A percentile compares a stretch with the other conserved stretches of the same genome.
Evolutionary conservation across 352 stramenopile genomes (phyloP).

Genomic region (Halophytophthora polymorphica): DNA sequence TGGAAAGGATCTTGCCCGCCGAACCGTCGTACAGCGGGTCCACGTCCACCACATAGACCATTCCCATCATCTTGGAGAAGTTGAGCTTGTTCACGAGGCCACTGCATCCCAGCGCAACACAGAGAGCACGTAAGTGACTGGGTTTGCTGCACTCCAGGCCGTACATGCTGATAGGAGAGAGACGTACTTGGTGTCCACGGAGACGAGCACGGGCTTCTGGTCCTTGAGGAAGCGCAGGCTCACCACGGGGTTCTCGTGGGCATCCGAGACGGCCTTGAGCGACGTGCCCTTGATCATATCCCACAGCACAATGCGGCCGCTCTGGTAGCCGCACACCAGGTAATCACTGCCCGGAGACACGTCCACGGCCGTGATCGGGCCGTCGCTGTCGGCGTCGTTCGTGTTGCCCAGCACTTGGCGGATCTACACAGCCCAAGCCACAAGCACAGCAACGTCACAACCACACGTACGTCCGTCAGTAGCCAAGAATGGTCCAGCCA

Average conservation of each 20-base stretch:
- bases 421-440: slow-evolving; percentile 45
- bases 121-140: slow-evolving; percentile 17
- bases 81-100: slow-evolving; percentile 94
- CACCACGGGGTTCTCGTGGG: slow-evolving; percentile 86
- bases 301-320: slow-evolving; percentile 93
- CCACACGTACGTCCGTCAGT: background rate
- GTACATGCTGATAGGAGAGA: slow-evolving; percentile 9
- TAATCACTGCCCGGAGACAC: slow-evolving; percentile 87
- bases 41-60: slow-evolving; percentile 92
- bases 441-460: background rate
- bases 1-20: slow-evolving; percentile 83
- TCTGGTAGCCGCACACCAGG: slow-evolving; percentile 91
- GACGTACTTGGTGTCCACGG: slow-evolving; percentile 80
- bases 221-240: slow-evolving; percentile 85
- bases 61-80: slow-evolving; percentile 94
- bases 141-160: background rate
- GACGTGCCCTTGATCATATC: slow-evolving; percentile 94
- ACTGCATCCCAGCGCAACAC: slow-evolving; percentile 33
- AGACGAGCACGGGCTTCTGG: slow-evolving; percentile 81
- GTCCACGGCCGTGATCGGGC: slow-evolving; percentile 86
- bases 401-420: slow-evolving; percentile 88
- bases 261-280: slow-evolving; percentile 90
- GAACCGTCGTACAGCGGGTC: slow-evolving; percentile 95
- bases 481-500: background rate
- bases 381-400: slow-evolving; percentile 67